Conservation (phyloP, 805 yeast genomes). For the Clavispora asparagi region DNA sequence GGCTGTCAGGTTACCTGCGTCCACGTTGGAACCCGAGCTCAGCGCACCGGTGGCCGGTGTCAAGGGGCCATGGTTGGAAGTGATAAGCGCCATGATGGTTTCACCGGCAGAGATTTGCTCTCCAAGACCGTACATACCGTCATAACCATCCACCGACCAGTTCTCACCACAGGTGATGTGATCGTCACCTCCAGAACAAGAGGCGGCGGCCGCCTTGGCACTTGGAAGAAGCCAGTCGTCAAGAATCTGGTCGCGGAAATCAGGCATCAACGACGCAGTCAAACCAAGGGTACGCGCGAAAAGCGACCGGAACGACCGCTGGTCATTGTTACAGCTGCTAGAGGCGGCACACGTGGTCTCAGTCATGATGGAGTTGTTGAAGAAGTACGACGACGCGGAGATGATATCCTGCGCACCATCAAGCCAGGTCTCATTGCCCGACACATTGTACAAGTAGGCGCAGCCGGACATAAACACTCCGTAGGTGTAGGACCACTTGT, state of each 20-base stretch:
- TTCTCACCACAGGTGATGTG: conserved; percentile 77
- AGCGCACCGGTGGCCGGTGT: conserved; percentile 15
- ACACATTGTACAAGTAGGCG: conserved; percentile 63
- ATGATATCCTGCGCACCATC: conserved; percentile 32
- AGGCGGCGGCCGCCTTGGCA: conserved; percentile 62
- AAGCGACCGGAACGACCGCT: conserved; percentile 69
- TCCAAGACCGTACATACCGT: conserved; percentile 66
- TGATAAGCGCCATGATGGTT: conserved; percentile 31
- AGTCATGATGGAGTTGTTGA: conserved; percentile 46
- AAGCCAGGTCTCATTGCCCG: conserved; percentile 44
- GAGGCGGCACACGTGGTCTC: conserved; percentile 57
- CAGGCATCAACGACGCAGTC: conserved; percentile 52
- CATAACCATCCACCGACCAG: conserved; percentile 61
- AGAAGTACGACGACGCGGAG: conserved; percentile 31
- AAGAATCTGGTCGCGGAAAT: conserved; percentile 35
- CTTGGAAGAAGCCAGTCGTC: conserved; percentile 28
- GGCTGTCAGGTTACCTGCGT: conserved; percentile 24
- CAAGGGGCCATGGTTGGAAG: conserved; percentile 21
- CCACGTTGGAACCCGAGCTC: conserved; percentile 15
- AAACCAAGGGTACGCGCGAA: conserved; percentile 59
- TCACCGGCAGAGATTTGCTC: conserved; percentile 77
- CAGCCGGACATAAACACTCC: conserved; percentile 64
- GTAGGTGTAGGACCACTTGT: conserved; percentile 67
- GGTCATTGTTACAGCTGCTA: conserved; percentile 63
- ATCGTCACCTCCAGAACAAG: conserved; percentile 77